Evolutionary conservation across 2,329 filamentous ascomycete genomes (phyloP).

Genomic region (Trichoderma simmonsii): DNA sequence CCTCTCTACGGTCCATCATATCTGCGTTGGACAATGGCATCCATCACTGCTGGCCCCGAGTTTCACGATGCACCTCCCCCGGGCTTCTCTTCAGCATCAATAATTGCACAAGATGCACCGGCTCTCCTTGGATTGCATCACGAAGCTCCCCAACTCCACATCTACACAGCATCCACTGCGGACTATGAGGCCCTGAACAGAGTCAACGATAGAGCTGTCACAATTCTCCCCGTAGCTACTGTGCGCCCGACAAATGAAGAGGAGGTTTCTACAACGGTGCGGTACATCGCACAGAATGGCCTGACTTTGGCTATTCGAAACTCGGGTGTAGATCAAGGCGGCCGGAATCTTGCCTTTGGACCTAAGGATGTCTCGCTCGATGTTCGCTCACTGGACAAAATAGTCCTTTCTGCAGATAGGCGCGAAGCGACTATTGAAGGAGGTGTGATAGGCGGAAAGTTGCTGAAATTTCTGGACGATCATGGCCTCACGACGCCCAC

Average conservation of each 20-base stretch:
- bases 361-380: slow-evolving; percentile 18
- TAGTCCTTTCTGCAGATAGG: slow-evolving; percentile 10
- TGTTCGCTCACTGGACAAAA: slow-evolving; percentile 11
- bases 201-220: not conserved
- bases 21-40: not conserved
- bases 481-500: slow-evolving; percentile 19
- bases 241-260: not conserved
- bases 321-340: slow-evolving; percentile 20
- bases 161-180: not conserved
- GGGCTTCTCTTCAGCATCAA: not conserved
- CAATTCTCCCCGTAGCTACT: not conserved
- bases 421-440: slow-evolving; percentile 9
- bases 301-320: slow-evolving; percentile 8
- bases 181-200: not conserved
- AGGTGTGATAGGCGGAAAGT: slow-evolving; percentile 7
- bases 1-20: too few relatives aligned
- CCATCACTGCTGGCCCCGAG: not conserved
- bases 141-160: not conserved
- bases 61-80: not conserved
- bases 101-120: not conserved
- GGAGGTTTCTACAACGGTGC: not conserved
- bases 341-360: slow-evolving; percentile 11
- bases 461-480: slow-evolving; percentile 15
- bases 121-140: not conserved
- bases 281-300: not conserved